Conservation (phyloP, 2,329 filamentous ascomycete genomes). For the Diaporthe caulivora region DNA sequence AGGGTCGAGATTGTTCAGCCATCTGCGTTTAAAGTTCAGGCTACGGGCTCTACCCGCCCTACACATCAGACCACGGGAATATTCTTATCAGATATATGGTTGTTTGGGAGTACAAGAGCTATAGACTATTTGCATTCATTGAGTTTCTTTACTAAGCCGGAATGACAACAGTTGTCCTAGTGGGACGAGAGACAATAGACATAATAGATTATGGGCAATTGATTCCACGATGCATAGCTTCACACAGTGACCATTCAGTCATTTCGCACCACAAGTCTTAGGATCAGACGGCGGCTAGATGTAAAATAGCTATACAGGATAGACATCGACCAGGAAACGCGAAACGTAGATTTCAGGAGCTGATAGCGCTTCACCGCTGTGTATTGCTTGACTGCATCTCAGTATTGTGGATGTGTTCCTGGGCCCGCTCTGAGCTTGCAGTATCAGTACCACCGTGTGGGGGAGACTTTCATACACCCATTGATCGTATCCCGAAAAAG, state of each 20-base stretch:
- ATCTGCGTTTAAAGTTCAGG: neutral
- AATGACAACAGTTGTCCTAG: too few relatives aligned
- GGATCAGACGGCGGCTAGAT: too few relatives aligned
- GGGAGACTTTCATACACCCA: neutral
- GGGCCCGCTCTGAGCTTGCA: neutral
- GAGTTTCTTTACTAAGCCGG: too few relatives aligned
- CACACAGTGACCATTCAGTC: too few relatives aligned
- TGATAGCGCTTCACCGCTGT: neutral
- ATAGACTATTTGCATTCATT: too few relatives aligned
- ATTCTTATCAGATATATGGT: neutral
- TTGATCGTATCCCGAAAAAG: constrained; percentile 2
- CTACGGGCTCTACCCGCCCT: neutral
- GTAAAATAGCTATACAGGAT: too few relatives aligned
- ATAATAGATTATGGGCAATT: too few relatives aligned
- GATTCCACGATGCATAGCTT: too few relatives aligned
- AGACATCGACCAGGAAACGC: neutral
- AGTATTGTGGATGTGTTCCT: neutral
- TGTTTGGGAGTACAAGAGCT: too few relatives aligned
- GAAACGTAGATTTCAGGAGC: neutral
- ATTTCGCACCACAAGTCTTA: too few relatives aligned
- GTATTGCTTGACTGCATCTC: neutral
- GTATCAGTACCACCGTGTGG: neutral
- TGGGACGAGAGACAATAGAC: too few relatives aligned
- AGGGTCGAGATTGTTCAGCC: neutral
- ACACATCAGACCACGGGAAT: too few relatives aligned